phyloP scores from a whole-genome alignment of 1,284 basidiomycete species.

The Melampsora larici-populina region DNA sequence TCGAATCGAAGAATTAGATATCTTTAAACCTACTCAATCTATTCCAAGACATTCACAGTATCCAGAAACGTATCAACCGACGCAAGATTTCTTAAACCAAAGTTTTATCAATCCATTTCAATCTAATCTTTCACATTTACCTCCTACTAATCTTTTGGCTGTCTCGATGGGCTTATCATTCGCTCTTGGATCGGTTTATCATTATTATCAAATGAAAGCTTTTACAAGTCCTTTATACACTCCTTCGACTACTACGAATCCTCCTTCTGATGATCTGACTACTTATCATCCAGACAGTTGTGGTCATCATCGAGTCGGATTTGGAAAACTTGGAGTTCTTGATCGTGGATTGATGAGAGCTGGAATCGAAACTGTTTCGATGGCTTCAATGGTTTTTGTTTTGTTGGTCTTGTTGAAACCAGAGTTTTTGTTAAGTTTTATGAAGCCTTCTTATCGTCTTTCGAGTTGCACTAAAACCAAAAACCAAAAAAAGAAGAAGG shows the following conservation, averaged over 20 bases:
- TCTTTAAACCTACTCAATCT: constrained; percentile 8
- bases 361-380: constrained; percentile 29
- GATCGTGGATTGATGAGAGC: background rate
- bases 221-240: too few species aligned
- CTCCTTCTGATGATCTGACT: background rate
- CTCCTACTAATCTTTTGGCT: constrained; percentile 23
- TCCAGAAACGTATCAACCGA: background rate
- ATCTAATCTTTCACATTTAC: background rate
- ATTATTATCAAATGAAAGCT: constrained; percentile 1
- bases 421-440: constrained; percentile 23
- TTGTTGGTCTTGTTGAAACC: constrained; percentile 31
- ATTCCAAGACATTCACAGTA: constrained; percentile 22
- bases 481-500: constrained; percentile 8
- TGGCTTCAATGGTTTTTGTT: constrained; percentile 33
- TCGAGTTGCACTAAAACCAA: background rate
- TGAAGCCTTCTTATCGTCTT: background rate
- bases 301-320: background rate
- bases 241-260: background rate
- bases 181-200: constrained; percentile 33
- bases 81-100: constrained; percentile 23
- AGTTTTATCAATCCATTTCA: constrained; percentile 34
- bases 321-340: background rate
- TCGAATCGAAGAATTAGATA: constrained; percentile 16
- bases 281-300: background rate
- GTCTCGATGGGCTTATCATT: constrained; percentile 42